Conservation (phyloP, 1,139 yeast genomes). For the Saccharomyces hybrid region DNA sequence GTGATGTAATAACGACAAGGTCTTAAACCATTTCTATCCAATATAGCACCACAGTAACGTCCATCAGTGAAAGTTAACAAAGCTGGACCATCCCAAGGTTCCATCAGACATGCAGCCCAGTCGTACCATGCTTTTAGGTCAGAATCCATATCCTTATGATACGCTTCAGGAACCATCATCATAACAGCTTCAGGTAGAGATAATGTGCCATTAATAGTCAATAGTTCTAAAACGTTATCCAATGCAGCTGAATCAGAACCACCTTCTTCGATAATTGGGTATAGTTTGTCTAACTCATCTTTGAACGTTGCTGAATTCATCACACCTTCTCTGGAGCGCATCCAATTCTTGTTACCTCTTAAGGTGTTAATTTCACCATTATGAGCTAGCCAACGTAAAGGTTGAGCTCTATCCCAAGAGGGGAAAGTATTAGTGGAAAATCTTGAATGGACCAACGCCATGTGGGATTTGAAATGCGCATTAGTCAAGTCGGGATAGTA, state of each 20-base stretch:
- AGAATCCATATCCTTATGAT: conserved; percentile 96
- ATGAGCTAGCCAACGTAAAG: conserved; percentile 95
- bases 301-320: conserved; percentile 85
- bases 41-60: conserved; percentile 95
- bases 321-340: conserved; percentile 97
- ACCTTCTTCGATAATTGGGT: conserved; percentile 96
- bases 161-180: conserved; percentile 96
- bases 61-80: conserved; percentile 95
- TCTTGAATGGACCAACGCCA: conserved; percentile 93
- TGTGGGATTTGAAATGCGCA: conserved; percentile 90
- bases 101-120: conserved; percentile 99
- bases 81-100: conserved; percentile 99
- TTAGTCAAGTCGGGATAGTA: conserved; percentile 90
- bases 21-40: conserved; percentile 94
- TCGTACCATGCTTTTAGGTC: conserved; percentile 91
- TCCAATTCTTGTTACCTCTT: conserved; percentile 98
- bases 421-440: conserved; percentile 98
- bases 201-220: conserved; percentile 85
- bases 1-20: conserved; percentile 97
- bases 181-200: conserved; percentile 95
- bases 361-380: conserved; percentile 97
- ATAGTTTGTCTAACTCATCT: conserved; percentile 81
- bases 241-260: conserved; percentile 99
- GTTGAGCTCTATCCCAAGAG: conserved; percentile 99
- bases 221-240: conserved; percentile 87